These are phyloP conservation scores for Ciborinia camelliae DNA, from an alignment of 2,329 filamentous ascomycete species.

Conservation along the genomic window DNA sequence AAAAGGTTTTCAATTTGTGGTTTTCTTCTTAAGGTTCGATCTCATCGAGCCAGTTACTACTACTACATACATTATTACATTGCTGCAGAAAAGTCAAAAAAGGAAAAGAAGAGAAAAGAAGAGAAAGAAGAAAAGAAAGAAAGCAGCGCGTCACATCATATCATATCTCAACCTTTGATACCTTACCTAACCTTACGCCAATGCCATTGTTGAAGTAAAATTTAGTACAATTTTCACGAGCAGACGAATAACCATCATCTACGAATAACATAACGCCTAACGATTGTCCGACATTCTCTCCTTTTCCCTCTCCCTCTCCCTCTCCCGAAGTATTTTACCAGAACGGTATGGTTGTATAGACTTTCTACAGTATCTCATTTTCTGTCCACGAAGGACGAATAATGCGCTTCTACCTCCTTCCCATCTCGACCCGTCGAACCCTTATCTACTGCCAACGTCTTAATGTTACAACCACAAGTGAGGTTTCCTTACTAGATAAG, in stretches of 20 bases:
- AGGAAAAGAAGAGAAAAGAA: not conserved
- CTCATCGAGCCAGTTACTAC: no score
- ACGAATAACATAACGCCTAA: not conserved
- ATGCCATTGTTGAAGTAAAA: constrained; percentile 1
- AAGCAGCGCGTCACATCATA: not conserved
- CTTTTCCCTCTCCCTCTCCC: no score
- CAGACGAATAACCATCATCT: not conserved
- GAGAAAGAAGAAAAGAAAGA: not conserved
- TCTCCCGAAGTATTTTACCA: not conserved
- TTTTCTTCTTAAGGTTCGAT: no score
- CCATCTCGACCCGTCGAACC: constrained; percentile 85
- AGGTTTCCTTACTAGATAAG: constrained; percentile 62
- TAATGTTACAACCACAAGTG: constrained; percentile 51
- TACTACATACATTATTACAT: no score
- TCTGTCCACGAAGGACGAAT: not conserved
- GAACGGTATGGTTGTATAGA: not conserved
- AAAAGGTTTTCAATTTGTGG: not conserved
- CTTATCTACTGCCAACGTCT: constrained; percentile 88
- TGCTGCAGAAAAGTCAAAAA: no score
- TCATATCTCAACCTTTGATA: not conserved
- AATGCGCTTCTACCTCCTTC: constrained; percentile 93
- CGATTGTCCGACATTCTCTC: not conserved
- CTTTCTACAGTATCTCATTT: not conserved
- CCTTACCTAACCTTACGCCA: no score
- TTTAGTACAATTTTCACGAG: not conserved